phyloP scores from a whole-genome alignment of 192 early-diverging fungal species.

The Kappamyces sp. region DNA sequence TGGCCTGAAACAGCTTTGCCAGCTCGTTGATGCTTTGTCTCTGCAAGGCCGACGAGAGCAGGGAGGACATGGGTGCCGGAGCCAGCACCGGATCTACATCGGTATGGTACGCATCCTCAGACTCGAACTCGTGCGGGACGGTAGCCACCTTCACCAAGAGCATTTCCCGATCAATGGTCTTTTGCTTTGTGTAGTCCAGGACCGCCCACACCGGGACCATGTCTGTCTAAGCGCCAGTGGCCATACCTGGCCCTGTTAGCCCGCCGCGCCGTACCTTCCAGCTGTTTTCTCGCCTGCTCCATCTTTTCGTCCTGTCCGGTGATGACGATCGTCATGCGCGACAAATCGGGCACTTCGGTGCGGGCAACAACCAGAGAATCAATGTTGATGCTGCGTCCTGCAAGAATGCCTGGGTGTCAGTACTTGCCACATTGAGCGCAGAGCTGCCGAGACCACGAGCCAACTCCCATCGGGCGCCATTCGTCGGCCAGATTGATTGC shows the following conservation, averaged over 20 bases:
- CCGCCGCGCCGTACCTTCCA: slow-evolving; percentile 44
- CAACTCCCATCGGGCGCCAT: background rate
- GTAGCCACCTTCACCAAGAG: slow-evolving; percentile 90
- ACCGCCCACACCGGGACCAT: slow-evolving; percentile 97
- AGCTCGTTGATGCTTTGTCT: slow-evolving; percentile 77
- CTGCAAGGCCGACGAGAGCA: slow-evolving; percentile 55
- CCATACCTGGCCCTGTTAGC: too few relatives aligned
- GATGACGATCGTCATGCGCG: slow-evolving; percentile 94
- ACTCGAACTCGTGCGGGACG: slow-evolving; percentile 32
- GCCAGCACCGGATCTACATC: slow-evolving; percentile 9
- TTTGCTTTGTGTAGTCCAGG: slow-evolving; percentile 87
- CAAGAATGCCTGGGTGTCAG: slow-evolving; percentile 57
- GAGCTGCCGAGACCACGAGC: background rate
- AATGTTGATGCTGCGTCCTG: slow-evolving; percentile 94
- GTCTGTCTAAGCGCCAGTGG: slow-evolving; percentile 34
- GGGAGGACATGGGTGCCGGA: slow-evolving; percentile 24
- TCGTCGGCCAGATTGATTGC: background rate
- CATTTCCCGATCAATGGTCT: slow-evolving; percentile 87
- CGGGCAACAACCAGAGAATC: slow-evolving; percentile 94
- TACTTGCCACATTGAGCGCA: background rate
- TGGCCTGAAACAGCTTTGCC: slow-evolving; percentile 76
- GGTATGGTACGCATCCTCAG: slow-evolving; percentile 17
- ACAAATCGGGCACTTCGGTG: slow-evolving; percentile 88
- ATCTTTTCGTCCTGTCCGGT: slow-evolving; percentile 74
- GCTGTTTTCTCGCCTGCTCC: slow-evolving; percentile 88